A percentile compares a stretch with the other conserved stretches of the same genome.
Conservation (phyloP, 1,139 yeast genomes). For the Scheffersomyces cryptocercus region DNA sequence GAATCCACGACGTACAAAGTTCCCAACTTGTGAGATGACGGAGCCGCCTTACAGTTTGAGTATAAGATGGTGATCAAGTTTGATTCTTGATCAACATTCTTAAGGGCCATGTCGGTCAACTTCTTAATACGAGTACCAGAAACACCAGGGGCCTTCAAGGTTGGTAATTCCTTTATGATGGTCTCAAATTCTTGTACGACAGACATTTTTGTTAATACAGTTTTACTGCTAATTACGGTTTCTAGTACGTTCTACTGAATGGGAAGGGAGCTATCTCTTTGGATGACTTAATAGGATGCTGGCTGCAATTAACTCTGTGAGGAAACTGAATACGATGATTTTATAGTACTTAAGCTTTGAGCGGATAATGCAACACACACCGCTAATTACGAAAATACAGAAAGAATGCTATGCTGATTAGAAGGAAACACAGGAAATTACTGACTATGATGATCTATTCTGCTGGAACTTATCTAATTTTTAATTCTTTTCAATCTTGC, state of each 20-base stretch:
- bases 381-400: no score
- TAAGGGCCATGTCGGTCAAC: constrained; percentile 74
- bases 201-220: constrained; percentile 21
- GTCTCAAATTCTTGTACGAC: constrained; percentile 64
- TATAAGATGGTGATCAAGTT: constrained; percentile 59
- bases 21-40: constrained; percentile 85
- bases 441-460: no score
- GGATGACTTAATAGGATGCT: background rate
- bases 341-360: no score
- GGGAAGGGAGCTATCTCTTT: background rate
- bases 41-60: constrained; percentile 72
- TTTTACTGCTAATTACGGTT: background rate
- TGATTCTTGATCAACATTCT: constrained; percentile 63
- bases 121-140: constrained; percentile 93
- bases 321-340: no score
- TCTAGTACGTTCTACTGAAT: background rate
- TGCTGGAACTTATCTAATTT: no score
- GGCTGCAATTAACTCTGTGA: no score
- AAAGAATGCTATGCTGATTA: no score
- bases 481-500: no score
- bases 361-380: no score
- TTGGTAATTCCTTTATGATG: constrained; percentile 70
- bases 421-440: no score
- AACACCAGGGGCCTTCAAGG: constrained; percentile 87
- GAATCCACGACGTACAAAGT: constrained; percentile 90